Base-by-base conservation (phyloP, 2,329 filamentous ascomycete genomes). In the Xylaria sp. region DNA sequence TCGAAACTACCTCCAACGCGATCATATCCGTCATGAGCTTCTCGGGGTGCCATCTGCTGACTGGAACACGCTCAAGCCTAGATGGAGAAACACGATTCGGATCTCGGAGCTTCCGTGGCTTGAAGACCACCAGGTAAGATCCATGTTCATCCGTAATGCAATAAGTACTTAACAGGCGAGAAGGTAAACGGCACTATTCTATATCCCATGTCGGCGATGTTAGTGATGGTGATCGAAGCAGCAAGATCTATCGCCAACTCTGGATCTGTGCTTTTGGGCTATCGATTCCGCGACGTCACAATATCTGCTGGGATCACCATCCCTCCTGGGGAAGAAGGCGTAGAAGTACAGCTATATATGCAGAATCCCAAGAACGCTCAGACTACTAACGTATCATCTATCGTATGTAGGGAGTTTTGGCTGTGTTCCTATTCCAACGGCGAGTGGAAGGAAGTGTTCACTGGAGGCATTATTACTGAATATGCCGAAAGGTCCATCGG, bases 71-170 rank as follows among this genome's bases (percentile, higher is more conserved):
- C 67, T 73, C 15, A 72, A 77, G 48, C 76, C 77, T 0, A 65
- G 69, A 15, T 82, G 81, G 81, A 68, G 81, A 2, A 78, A 80
- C 55, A 67, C 76, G 2, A 64, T 82, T 2, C 70, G 69, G 0
- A 66, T 77, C 2, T 74, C 74, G 9, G 75, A 81, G 48, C 66
- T 78, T 0, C 76, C 78, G 1, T 82, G 81, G 81, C 63, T 83
- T 9, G 66, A 67, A 2, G 79, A 81, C 44, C 81, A 83, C 6
- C 13, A 63, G 41, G 57, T 50, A 20, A 32, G 23, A 20, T 25
- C 15, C 10, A 28, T 28, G 50, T 8, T 18, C 12, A 28, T 28
- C 20, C 13, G 50, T 10, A 10, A 3, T 52, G 20, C 15, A 5
- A 20, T 25, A 50, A 10, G 46, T 20, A 20, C 18, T 50, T 7